Conservation (phyloP, 73 alveolate species). For the Paraurostyla sp. region DNA sequence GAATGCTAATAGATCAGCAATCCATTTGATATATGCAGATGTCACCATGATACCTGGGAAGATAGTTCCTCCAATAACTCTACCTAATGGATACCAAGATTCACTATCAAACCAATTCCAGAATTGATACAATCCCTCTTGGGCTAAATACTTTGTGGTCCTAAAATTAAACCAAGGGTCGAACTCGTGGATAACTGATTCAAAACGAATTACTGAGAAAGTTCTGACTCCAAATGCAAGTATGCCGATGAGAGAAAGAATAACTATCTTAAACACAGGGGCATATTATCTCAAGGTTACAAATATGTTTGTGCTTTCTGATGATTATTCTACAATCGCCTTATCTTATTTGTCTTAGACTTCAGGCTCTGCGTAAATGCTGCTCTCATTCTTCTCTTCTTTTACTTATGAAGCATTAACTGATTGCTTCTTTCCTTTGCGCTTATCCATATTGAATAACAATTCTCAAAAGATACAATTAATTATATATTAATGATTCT, state of each 20-base stretch:
- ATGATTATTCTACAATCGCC: background rate
- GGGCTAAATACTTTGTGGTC: conserved; percentile 93
- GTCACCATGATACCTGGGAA: conserved; percentile 99
- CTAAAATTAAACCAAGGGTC: conserved; percentile 99
- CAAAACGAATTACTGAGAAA: conserved; percentile 98
- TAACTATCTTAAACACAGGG: conserved; percentile 68
- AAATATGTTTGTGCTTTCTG: background rate
- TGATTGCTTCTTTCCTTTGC: conserved; percentile 27
- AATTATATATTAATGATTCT: background rate
- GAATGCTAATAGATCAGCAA: conserved; percentile 89
- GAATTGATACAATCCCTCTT: conserved; percentile 96
- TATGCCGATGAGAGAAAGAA: conserved; percentile 86
- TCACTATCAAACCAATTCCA: conserved; percentile 99
- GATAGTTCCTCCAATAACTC: conserved; percentile 99
- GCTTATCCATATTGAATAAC: conserved; percentile 39
- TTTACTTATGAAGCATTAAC: background rate
- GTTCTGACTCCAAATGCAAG: conserved; percentile 95
- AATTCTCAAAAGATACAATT: conserved; percentile 31
- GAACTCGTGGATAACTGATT: conserved; percentile 98
- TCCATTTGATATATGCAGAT: conserved; percentile 93
- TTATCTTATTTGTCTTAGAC: background rate
- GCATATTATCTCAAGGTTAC: background rate
- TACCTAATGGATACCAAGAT: conserved; percentile 99
- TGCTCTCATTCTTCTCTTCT: background rate
- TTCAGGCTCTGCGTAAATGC: background rate